Evolutionary conservation across 2,329 filamentous ascomycete genomes (phyloP).

Genomic region (Fusarium tupiense): DNA sequence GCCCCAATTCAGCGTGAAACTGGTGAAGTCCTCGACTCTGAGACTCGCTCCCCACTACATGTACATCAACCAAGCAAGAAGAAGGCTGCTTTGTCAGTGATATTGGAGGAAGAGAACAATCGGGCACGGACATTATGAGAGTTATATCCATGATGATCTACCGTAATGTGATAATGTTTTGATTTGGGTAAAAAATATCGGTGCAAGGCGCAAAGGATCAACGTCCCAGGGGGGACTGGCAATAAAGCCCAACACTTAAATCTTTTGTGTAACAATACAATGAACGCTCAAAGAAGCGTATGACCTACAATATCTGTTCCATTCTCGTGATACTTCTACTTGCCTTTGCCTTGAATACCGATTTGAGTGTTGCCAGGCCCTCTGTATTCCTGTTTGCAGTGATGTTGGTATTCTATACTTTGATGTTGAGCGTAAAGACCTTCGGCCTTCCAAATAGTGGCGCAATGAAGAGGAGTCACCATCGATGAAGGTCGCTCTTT

Average conservation of each 20-base stretch:
- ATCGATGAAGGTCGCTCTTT: neutral
- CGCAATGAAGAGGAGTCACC: neutral
- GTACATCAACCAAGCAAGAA: conserved; percentile 38
- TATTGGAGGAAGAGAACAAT: conserved; percentile 36
- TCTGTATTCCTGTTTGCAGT: too few relatives aligned
- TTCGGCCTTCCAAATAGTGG: too few relatives aligned
- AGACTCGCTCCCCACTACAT: conserved; percentile 34
- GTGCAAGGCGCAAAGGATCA: conserved; percentile 35
- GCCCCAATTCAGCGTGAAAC: conserved; percentile 45
- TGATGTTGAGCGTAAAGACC: neutral
- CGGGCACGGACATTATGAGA: conserved; percentile 27
- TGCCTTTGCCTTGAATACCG: too few relatives aligned
- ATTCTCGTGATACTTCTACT: neutral
- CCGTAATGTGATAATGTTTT: conserved; percentile 31
- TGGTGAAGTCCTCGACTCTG: conserved; percentile 33
- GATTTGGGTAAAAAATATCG: conserved; percentile 7
- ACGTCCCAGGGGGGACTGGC: conserved; percentile 29
- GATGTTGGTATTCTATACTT: neutral
- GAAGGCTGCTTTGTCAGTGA: conserved; percentile 36
- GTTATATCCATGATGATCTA: conserved; percentile 32
- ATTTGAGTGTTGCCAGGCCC: neutral
- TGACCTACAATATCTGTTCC: neutral
- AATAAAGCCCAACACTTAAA: conserved; percentile 24
- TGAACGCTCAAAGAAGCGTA: conserved; percentile 34
- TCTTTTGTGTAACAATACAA: conserved; percentile 39